Evolutionary conservation across 2,329 filamentous ascomycete genomes (phyloP).

Genomic region (Alternaria sp.): DNA sequence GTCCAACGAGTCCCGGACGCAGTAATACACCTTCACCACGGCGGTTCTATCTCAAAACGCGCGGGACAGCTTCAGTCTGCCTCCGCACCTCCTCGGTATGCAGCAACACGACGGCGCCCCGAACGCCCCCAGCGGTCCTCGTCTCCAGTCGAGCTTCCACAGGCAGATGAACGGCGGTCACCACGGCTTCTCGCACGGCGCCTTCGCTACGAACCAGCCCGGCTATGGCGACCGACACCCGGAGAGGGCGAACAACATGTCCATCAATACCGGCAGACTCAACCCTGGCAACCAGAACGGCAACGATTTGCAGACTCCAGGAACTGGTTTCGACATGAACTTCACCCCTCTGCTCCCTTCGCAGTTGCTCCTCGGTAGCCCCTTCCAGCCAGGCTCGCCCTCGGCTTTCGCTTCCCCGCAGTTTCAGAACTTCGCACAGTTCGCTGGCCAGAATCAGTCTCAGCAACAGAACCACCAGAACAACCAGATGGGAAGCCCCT

Average conservation of each 20-base stretch:
- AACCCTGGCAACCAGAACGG: constrained; percentile 61
- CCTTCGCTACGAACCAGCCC: constrained; percentile 81
- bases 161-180: constrained; percentile 73
- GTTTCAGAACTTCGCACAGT: constrained; percentile 83
- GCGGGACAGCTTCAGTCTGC: constrained; percentile 83
- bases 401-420: constrained; percentile 89
- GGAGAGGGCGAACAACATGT: constrained; percentile 83
- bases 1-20: constrained; percentile 58
- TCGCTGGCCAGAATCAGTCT: constrained; percentile 64
- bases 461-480: constrained; percentile 63
- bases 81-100: constrained; percentile 88
- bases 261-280: constrained; percentile 85
- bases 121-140: constrained; percentile 63
- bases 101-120: constrained; percentile 78
- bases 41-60: constrained; percentile 77
- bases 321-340: constrained; percentile 95
- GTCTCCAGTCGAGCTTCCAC: constrained; percentile 69
- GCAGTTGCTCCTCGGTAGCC: constrained; percentile 90
- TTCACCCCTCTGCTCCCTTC: constrained; percentile 96
- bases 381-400: constrained; percentile 94
- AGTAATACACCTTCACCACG: constrained; percentile 73
- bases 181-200: constrained; percentile 90
- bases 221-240: constrained; percentile 88
- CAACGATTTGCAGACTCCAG: constrained; percentile 82
- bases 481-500: constrained; percentile 73